Conservation (phyloP, 768 basidiomycete genomes). For the Dioszegia hungarica region DNA sequence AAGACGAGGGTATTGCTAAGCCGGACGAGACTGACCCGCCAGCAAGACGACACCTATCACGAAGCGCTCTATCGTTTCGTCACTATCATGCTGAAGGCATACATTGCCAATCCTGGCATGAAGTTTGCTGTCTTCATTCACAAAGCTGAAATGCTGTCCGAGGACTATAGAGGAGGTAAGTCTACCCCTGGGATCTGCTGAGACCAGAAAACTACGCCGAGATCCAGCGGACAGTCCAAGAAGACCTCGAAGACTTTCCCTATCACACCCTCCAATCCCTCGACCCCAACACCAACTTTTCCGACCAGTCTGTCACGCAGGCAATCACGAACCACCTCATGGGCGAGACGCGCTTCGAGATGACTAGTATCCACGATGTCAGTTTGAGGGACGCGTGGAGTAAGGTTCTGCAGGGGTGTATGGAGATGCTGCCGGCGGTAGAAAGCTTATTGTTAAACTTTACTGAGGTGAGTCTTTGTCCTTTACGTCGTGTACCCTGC, state of each 20-base stretch:
- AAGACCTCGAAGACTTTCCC: slow-evolving; percentile 68
- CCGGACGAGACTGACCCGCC: neutral
- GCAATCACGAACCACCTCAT: slow-evolving; percentile 52
- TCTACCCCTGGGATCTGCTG: neutral
- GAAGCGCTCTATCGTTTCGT: slow-evolving; percentile 76
- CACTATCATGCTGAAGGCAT: slow-evolving; percentile 72
- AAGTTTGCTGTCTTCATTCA: slow-evolving; percentile 90
- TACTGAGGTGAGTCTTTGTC: slow-evolving; percentile 43
- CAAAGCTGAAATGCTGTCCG: slow-evolving; percentile 79
- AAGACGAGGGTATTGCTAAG: neutral
- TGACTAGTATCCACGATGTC: slow-evolving; percentile 91
- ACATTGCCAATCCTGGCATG: slow-evolving; percentile 67
- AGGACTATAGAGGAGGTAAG: slow-evolving; percentile 71
- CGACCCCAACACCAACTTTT: slow-evolving; percentile 20
- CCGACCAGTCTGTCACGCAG: slow-evolving; percentile 66
- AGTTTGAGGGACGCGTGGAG: slow-evolving; percentile 89
- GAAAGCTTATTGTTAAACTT: slow-evolving; percentile 73
- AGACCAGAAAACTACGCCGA: slow-evolving; percentile 80
- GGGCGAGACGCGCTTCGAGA: slow-evolving; percentile 66
- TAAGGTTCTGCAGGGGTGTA: slow-evolving; percentile 76
- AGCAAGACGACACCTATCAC: slow-evolving; percentile 62
- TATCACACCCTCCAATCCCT: slow-evolving; percentile 20
- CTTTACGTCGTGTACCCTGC: neutral
- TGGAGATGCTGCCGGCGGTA: slow-evolving; percentile 75
- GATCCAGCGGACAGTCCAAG: slow-evolving; percentile 78